phyloP scores from a whole-genome alignment of 805 yeast species.

The Lachancea meyersii region DNA sequence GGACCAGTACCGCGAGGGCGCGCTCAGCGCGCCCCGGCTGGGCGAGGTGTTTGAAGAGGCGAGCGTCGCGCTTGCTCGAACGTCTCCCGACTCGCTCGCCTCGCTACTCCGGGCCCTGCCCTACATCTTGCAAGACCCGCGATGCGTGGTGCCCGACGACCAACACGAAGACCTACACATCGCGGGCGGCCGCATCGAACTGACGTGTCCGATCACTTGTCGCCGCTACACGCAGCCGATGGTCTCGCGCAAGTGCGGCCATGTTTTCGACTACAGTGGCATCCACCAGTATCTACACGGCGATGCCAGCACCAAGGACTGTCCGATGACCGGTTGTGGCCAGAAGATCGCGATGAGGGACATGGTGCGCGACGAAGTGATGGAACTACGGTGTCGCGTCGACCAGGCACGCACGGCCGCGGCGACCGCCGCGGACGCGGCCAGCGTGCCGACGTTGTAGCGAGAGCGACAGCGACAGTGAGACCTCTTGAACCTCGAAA shows the following conservation, averaged over 20 bases:
- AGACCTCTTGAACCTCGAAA: not conserved
- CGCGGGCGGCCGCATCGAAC: conserved; percentile 63
- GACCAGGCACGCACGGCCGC: no score
- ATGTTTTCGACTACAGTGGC: conserved; percentile 51
- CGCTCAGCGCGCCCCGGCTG: conserved; percentile 16
- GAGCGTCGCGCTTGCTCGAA: not conserved
- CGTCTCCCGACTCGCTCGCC: conserved; percentile 1
- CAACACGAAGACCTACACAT: conserved; percentile 55
- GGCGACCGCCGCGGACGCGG: no score
- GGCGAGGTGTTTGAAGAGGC: conserved; percentile 8
- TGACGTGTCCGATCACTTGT: conserved; percentile 62
- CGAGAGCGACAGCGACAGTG: no score
- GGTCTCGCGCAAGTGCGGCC: conserved; percentile 51
- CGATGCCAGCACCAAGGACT: conserved; percentile 30
- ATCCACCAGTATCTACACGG: conserved; percentile 33
- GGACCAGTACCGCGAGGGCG: conserved; percentile 16
- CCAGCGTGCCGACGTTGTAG: no score
- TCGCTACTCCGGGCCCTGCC: conserved; percentile 37
- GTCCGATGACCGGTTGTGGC: conserved; percentile 60
- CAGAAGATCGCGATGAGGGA: conserved; percentile 33
- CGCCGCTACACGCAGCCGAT: conserved; percentile 48
- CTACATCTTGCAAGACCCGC: conserved; percentile 52
- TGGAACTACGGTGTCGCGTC: conserved; percentile 48
- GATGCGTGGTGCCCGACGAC: conserved; percentile 50
- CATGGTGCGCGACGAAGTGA: conserved; percentile 44